These are phyloP conservation scores for Aspergillus novofumigatus DNA, from an alignment of 2,329 filamentous ascomycete genomes.

Conservation along the genomic window DNA sequence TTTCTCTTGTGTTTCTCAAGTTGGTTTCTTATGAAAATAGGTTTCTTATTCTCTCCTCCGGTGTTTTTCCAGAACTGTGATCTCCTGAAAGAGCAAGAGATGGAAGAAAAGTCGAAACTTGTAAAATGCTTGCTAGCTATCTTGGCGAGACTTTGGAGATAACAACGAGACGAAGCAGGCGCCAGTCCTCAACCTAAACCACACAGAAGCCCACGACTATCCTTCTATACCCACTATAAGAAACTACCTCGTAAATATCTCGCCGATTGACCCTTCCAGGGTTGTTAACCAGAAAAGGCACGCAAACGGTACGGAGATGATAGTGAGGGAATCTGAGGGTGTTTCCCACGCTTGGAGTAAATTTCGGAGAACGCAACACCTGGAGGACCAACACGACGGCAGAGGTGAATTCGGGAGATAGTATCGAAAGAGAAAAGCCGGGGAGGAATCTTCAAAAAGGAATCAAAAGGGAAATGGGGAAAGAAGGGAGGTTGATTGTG, in stretches of 20 bases:
- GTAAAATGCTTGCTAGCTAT: constrained; percentile 46
- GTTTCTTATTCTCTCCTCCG: constrained; percentile 20
- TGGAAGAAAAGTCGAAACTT: constrained; percentile 37
- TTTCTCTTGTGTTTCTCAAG: constrained; percentile 8
- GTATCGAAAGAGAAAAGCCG: not conserved
- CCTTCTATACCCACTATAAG: constrained; percentile 17
- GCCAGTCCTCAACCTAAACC: constrained; percentile 25
- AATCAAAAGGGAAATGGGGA: not conserved
- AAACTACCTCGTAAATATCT: constrained; percentile 21
- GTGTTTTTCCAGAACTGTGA: constrained; percentile 19
- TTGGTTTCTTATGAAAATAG: constrained; percentile 11
- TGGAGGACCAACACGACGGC: not conserved
- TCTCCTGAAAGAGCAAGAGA: constrained; percentile 31
- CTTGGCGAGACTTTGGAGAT: constrained; percentile 35
- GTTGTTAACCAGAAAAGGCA: constrained; percentile 16
- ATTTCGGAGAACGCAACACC: not conserved
- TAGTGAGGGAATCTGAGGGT: not conserved
- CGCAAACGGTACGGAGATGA: constrained; percentile 7
- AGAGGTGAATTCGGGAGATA: not conserved
- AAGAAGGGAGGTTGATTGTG: constrained; percentile 1
- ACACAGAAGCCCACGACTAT: constrained; percentile 24
- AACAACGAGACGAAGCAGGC: constrained; percentile 34
- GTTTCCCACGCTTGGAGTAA: not conserved
- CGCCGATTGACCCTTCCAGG: constrained; percentile 17
- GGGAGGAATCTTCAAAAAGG: not conserved